Percentiles rank a stretch among this genome's conserved stretches.
These are phyloP conservation scores for Tricholoma saponaceum DNA, from an alignment of 768 basidiomycete species.

Conservation along the genomic window DNA sequence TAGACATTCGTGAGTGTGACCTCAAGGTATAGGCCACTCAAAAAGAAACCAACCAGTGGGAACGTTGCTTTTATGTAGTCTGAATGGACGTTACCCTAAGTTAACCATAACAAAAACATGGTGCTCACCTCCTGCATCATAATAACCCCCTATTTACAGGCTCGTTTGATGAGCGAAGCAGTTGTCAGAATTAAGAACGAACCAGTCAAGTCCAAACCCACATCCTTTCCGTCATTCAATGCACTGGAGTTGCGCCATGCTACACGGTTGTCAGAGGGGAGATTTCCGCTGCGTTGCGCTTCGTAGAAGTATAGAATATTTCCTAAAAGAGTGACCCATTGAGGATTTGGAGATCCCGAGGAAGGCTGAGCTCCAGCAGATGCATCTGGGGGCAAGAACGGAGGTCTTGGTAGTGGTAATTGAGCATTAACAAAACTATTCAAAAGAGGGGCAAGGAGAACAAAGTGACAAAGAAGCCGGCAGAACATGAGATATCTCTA, in stretches of 20 bases:
- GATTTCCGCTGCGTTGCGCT: constrained; percentile 78
- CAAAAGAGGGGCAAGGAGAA: constrained; percentile 18
- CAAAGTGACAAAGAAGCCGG: constrained; percentile 13
- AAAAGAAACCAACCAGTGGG: constrained; percentile 55
- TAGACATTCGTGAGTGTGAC: constrained; percentile 21
- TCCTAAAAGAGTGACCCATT: constrained; percentile 82
- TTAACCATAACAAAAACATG: background rate
- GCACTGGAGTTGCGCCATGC: constrained; percentile 85
- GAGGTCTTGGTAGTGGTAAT: constrained; percentile 57
- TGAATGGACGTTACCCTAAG: constrained; percentile 21
- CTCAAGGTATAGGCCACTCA: background rate
- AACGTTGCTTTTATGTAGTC: constrained; percentile 89
- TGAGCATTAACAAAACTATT: constrained; percentile 40
- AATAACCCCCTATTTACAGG: constrained; percentile 60
- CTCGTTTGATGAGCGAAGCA: background rate
- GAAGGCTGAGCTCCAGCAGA: constrained; percentile 51
- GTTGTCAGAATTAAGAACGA: constrained; percentile 5
- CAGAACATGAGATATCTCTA: constrained; percentile 8
- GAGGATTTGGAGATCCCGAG: constrained; percentile 55
- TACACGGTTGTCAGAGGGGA: constrained; percentile 68
- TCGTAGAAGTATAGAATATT: constrained; percentile 88
- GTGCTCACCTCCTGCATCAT: constrained; percentile 81
- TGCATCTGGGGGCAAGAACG: constrained; percentile 60
- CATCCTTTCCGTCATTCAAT: constrained; percentile 72
- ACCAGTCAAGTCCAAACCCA: constrained; percentile 70